A percentile compares a stretch with the other conserved stretches of the same genome.
Conservation (phyloP, 1,284 basidiomycete species). For the Leccinum solheimii region DNA sequence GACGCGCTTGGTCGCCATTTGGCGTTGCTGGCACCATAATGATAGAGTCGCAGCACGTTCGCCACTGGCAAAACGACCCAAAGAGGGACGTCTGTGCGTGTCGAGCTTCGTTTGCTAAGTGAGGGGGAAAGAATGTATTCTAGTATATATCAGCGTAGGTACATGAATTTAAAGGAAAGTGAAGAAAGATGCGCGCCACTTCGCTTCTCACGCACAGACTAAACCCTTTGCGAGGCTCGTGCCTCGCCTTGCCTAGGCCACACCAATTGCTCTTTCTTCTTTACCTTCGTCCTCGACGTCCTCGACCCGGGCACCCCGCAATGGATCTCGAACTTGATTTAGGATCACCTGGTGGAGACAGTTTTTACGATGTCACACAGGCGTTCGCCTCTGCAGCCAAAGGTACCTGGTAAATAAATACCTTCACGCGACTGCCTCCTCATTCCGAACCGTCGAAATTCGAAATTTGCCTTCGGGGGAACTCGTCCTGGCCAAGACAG, state of each 20-base stretch:
- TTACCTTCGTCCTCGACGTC: slow-evolving; percentile 2
- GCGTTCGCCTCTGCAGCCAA: slow-evolving; percentile 56
- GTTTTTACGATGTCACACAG: slow-evolving; percentile 61
- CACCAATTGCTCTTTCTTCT: slow-evolving; percentile 23
- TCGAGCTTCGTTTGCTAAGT: too few relatives aligned
- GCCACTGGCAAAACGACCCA: slow-evolving; percentile 3
- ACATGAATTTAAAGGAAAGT: too few relatives aligned
- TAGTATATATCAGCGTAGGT: too few relatives aligned
- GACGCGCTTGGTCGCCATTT: slow-evolving; percentile 32
- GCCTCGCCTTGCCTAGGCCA: too few relatives aligned
- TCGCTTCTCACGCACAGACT: too few relatives aligned
- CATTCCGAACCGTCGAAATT: too few relatives aligned
- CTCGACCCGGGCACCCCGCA: slow-evolving; percentile 11
- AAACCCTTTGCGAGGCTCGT: too few relatives aligned
- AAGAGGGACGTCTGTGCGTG: not conserved
- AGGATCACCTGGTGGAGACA: slow-evolving; percentile 52
- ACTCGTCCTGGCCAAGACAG: slow-evolving; percentile 49
- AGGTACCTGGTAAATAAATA: slow-evolving; percentile 39
- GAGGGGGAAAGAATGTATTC: too few relatives aligned
- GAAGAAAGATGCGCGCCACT: too few relatives aligned
- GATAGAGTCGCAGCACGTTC: not conserved
- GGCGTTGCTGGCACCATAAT: slow-evolving; percentile 3
- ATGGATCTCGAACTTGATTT: slow-evolving; percentile 23
- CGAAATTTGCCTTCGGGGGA: too few relatives aligned
- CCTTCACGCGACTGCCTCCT: not conserved